Conservation (phyloP, 768 basidiomycete genomes). For the Floccularia luteovirens region DNA sequence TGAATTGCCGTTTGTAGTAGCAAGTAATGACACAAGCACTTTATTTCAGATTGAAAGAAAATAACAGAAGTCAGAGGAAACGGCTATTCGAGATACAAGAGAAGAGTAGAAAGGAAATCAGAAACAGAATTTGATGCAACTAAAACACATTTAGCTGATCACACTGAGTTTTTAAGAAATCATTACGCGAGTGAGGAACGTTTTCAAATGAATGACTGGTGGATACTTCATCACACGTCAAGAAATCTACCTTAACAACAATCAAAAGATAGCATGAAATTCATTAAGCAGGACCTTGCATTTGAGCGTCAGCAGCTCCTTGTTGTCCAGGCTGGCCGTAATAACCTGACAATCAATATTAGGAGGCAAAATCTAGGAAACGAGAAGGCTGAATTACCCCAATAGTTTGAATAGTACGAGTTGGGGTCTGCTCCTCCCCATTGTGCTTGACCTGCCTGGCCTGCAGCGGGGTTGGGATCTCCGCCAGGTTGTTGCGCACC, state of each 20-base stretch:
- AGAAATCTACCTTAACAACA: no score
- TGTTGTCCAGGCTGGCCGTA: constrained; percentile 70
- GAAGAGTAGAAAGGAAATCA: constrained; percentile 14
- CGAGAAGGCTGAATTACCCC: constrained; percentile 46
- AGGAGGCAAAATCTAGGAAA: constrained; percentile 4
- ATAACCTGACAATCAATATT: constrained; percentile 46
- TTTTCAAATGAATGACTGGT: constrained; percentile 20
- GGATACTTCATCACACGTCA: no score
- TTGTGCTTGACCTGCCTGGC: constrained; percentile 61
- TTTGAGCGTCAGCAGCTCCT: constrained; percentile 45
- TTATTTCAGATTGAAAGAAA: not conserved
- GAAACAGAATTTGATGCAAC: constrained; percentile 6
- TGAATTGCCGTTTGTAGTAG: no score
- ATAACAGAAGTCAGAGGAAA: not conserved
- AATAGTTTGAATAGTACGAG: constrained; percentile 75
- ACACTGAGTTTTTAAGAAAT: no score
- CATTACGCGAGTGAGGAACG: constrained; percentile 15
- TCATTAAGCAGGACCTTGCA: constrained; percentile 40
- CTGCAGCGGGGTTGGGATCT: constrained; percentile 44
- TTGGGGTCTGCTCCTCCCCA: constrained; percentile 72
- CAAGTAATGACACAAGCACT: no score
- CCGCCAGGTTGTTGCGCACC: constrained; percentile 50
- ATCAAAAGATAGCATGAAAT: no score
- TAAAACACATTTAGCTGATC: no score
- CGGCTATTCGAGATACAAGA: constrained; percentile 7